Evolutionary conservation across 2,329 filamentous ascomycete genomes (phyloP).

Genomic region (Aureobasidium sp.): DNA sequence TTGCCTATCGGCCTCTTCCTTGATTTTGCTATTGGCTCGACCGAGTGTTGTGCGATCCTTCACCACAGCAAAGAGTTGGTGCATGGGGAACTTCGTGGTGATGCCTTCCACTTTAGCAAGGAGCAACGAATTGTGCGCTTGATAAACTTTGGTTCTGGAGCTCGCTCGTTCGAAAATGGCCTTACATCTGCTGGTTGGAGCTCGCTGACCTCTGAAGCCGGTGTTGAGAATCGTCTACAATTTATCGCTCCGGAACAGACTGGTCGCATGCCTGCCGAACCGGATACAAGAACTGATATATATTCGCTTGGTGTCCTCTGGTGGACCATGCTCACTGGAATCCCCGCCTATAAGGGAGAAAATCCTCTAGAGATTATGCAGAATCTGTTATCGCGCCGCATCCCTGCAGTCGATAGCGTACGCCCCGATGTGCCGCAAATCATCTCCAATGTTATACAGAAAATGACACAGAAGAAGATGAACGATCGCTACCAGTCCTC

Average conservation of each 20-base stretch:
- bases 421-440: conserved; percentile 79
- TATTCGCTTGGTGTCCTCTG: conserved; percentile 87
- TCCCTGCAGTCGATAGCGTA: conserved; percentile 68
- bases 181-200: conserved; percentile 81
- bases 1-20: conserved; percentile 66
- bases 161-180: conserved; percentile 84
- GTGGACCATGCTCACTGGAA: conserved; percentile 75
- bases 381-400: conserved; percentile 70
- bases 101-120: conserved; percentile 80
- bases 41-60: conserved; percentile 80
- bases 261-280: conserved; percentile 83
- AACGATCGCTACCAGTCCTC: conserved; percentile 84
- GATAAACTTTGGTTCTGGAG: conserved; percentile 77
- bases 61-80: conserved; percentile 82
- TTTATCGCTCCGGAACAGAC: conserved; percentile 95
- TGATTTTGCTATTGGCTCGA: conserved; percentile 83
- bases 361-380: conserved; percentile 87
- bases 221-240: conserved; percentile 80
- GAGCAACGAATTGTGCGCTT: conserved; percentile 68
- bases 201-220: conserved; percentile 70
- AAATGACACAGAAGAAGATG: conserved; percentile 85
- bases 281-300: conserved; percentile 86
- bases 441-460: conserved; percentile 75
- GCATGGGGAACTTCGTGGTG: conserved; percentile 83
- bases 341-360: conserved; percentile 70